Conservation (phyloP, 495 filamentous ascomycete species). For the Aspergillus ostianus region DNA sequence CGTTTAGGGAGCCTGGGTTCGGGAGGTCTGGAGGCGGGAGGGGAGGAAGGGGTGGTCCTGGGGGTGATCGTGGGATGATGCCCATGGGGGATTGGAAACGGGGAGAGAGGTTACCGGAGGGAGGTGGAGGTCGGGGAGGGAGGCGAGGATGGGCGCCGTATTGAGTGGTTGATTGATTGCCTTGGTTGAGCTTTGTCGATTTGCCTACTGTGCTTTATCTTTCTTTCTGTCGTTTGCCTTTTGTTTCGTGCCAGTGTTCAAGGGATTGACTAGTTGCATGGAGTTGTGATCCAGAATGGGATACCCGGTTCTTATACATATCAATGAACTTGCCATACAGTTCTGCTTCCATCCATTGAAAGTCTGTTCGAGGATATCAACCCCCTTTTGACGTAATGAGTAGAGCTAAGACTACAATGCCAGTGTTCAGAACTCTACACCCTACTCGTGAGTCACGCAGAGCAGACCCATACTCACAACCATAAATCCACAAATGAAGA, state of each 20-base stretch:
- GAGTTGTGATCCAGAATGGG: conserved; percentile 16
- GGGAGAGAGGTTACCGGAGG: conserved; percentile 43
- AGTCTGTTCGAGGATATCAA: too few relatives aligned
- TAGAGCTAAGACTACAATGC: too few relatives aligned
- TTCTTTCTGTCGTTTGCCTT: conserved; percentile 1
- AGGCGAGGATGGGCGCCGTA: conserved; percentile 48
- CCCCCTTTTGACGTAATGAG: too few relatives aligned
- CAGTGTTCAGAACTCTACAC: too few relatives aligned
- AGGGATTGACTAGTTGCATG: conserved; percentile 6
- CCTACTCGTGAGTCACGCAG: too few relatives aligned
- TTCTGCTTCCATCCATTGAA: not conserved
- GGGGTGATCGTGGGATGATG: conserved; percentile 26
- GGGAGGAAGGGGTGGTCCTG: conserved; percentile 32
- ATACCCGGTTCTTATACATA: conserved; percentile 15
- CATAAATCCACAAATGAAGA: not conserved
- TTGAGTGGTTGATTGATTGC: conserved; percentile 15
- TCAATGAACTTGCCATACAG: conserved; percentile 4
- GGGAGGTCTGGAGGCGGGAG: conserved; percentile 30
- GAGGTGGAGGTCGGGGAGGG: conserved; percentile 25
- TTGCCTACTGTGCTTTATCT: conserved; percentile 3
- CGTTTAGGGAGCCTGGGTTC: conserved; percentile 49
- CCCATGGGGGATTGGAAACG: conserved; percentile 45
- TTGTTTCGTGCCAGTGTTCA: conserved; percentile 7
- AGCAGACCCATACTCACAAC: too few relatives aligned
- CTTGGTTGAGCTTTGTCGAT: not conserved